These are phyloP conservation scores for Amanita pallidorosea DNA, from an alignment of 768 basidiomycete genomes.

Conservation along the genomic window DNA sequence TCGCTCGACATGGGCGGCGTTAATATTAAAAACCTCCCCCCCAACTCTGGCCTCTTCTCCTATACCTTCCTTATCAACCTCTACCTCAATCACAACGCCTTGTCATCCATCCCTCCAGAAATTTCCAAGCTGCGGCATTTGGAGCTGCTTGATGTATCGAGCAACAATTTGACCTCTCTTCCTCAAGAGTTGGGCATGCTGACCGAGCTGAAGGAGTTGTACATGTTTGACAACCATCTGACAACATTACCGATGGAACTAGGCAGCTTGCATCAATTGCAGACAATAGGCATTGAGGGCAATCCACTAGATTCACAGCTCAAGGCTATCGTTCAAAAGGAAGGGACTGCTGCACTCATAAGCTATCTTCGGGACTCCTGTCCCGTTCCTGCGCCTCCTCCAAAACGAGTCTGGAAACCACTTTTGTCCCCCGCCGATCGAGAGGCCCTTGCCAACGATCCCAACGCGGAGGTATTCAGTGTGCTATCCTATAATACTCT, in stretches of 20 bases:
- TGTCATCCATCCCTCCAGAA: conserved; percentile 68
- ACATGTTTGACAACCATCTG: conserved; percentile 94
- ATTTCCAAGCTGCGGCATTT: conserved; percentile 80
- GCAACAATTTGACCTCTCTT: conserved; percentile 68
- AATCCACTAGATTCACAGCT: conserved; percentile 79
- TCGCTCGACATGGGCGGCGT: conserved; percentile 96
- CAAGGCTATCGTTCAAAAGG: conserved; percentile 81
- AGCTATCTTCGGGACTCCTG: conserved; percentile 90
- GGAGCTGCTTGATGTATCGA: conserved; percentile 84
- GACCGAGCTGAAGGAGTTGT: conserved; percentile 81
- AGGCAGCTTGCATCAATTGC: conserved; percentile 85
- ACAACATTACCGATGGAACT: conserved; percentile 76
- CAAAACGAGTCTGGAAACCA: conserved; percentile 67
- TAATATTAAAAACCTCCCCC: conserved; percentile 81
- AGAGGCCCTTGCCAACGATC: conserved; percentile 49
- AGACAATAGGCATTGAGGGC: conserved; percentile 93
- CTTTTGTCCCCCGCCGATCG: conserved; percentile 49
- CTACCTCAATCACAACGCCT: conserved; percentile 92
- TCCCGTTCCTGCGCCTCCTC: conserved; percentile 71
- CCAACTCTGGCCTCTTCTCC: conserved; percentile 61
- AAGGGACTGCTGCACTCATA: conserved; percentile 86
- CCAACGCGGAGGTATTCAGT: conserved; percentile 65
- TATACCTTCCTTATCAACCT: conserved; percentile 93
- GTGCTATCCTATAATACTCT: conserved; percentile 91
- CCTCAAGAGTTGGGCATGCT: conserved; percentile 89